Conservation (phyloP, 208 protist species). For the Crithidia brevicula region DNA sequence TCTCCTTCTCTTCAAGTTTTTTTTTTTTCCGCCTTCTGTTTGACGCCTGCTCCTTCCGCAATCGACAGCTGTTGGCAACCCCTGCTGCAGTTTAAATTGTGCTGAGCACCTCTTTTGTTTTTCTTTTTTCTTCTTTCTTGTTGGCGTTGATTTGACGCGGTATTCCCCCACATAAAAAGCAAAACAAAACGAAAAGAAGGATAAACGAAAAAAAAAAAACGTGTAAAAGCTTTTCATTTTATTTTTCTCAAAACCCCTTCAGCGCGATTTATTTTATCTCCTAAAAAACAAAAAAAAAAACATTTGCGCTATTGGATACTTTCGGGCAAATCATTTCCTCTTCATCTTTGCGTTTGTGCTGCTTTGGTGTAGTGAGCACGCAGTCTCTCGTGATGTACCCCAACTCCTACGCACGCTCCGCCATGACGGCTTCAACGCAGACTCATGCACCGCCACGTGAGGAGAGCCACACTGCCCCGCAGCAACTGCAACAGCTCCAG, state of each 20-base stretch:
- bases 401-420: not conserved
- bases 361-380: too few relatives aligned
- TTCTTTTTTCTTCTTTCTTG: not conserved
- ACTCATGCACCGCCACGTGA: not conserved
- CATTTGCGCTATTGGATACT: too few relatives aligned
- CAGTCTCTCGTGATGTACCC: too few relatives aligned
- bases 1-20: not conserved
- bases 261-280: not conserved
- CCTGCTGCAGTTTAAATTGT: not conserved
- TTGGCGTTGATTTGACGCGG: too few relatives aligned
- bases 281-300: too few relatives aligned
- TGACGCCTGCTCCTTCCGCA: too few relatives aligned
- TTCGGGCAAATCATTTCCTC: too few relatives aligned
- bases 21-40: not conserved
- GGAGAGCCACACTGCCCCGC: not conserved
- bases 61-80: too few relatives aligned
- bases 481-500: constrained; percentile 8
- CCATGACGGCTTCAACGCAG: not conserved
- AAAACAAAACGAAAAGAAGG: constrained; percentile 15
- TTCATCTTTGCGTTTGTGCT: too few relatives aligned
- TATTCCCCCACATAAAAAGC: too few relatives aligned
- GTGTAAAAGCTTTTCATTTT: too few relatives aligned
- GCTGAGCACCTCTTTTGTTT: not conserved
- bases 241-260: constrained; percentile 5
- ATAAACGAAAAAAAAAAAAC: constrained; percentile 13